Base-by-base conservation (phyloP, 2,329 filamentous ascomycete species). In the Stachybotrys echinatus region DNA sequence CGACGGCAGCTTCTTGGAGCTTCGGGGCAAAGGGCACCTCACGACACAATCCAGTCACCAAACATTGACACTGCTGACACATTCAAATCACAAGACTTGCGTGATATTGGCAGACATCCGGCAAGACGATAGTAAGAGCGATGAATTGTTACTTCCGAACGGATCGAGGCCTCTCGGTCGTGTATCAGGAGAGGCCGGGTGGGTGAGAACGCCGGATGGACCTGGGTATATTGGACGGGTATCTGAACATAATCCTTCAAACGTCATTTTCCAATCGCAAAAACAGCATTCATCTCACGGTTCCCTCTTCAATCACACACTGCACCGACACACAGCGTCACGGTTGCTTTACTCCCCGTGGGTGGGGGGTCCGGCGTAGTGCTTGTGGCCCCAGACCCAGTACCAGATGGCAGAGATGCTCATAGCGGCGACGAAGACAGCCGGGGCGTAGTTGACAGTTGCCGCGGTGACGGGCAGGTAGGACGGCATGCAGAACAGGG, bases 401-500 rank as follows among this genome's bases (percentile, higher is more conserved):
- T 90, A 90, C 85, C 85, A 90, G 7, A 70, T 65, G 10, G 73
- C 75, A 1, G 86, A 80, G 50, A 89, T 75, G 38, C 72, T 45
- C 49, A 80, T 76, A 54, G 87, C 85, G 5, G 74, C 83, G 22
- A 85, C 78, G 57, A 89, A 88, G n/a, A 90, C 86, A 31, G 84
- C 86, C 14, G 83, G 83, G 2, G 85, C 86, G 65, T 88, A 90
- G 74, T 90, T 90, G 74, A 89, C 85, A 38, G 73, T 76, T 18
- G 68, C 63, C 23, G 61, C 66, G 1, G 75, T 77, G 38, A 87
- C 82, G 6, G 82, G 82, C n/a, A 87, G 70, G 42, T 68, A 67
- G 0, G 81, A 77, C 1, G 85, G 86, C 83, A 88, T 87, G 67
- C 83, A 89, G 74, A 89, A 89, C 17, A 89, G 77, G 1, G 86